Evolutionary conservation across 2,329 filamentous ascomycete genomes (phyloP).

Genomic region (Aureobasidium mangrovei): DNA sequence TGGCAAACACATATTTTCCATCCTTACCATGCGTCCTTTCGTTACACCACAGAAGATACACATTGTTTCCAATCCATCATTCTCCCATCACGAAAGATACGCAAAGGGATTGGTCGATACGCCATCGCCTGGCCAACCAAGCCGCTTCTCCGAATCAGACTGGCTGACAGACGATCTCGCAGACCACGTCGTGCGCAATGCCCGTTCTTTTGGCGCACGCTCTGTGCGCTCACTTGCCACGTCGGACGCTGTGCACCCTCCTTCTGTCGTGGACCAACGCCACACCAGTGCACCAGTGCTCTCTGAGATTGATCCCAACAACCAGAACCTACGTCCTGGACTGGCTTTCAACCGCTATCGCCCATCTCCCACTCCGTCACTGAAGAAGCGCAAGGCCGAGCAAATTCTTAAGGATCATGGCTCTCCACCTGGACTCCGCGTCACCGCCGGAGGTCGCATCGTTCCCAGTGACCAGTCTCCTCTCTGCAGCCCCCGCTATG

Average conservation of each 20-base stretch:
- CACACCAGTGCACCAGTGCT: conserved; percentile 20
- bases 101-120: conserved; percentile 15
- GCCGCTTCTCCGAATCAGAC: not conserved
- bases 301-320: conserved; percentile 27
- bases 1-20: not conserved
- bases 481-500: conserved; percentile 31
- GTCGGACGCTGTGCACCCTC: conserved; percentile 22
- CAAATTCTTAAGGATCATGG: conserved; percentile 43
- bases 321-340: conserved; percentile 21
- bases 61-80: not conserved
- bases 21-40: conserved; percentile 6
- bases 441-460: conserved; percentile 44
- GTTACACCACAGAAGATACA: conserved; percentile 1
- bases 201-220: conserved; percentile 30
- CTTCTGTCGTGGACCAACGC: conserved; percentile 17
- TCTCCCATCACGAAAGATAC: conserved; percentile 11
- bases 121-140: conserved; percentile 14
- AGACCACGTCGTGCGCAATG: conserved; percentile 31
- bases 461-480: conserved; percentile 40
- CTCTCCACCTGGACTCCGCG: conserved; percentile 42
- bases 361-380: conserved; percentile 41
- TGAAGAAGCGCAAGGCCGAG: conserved; percentile 43
- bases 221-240: conserved; percentile 27
- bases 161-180: conserved; percentile 16
- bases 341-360: conserved; percentile 19